Conservation (phyloP, 208 protist genomes). For the Crithidia bombi region DNA sequence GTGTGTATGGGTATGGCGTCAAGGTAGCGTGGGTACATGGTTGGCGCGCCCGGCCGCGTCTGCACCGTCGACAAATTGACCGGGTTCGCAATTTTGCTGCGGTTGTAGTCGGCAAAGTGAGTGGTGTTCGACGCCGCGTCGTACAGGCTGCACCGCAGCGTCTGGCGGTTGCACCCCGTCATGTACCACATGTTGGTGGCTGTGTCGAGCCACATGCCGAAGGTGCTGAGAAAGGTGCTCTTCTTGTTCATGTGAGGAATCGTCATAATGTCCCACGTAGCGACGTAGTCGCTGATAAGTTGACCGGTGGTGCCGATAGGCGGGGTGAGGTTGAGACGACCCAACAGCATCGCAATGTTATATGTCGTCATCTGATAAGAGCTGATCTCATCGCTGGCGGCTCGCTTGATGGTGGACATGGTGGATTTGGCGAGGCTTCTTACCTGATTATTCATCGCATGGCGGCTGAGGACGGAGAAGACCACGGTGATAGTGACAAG, state of each 20-base stretch:
- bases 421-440: not conserved
- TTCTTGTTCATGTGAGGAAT: slow-evolving; percentile 2
- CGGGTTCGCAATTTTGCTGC: not conserved
- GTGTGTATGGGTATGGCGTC: not conserved
- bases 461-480: slow-evolving; percentile 7
- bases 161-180: slow-evolving; percentile 21
- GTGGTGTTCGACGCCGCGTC: slow-evolving; percentile 10
- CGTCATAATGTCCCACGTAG: slow-evolving; percentile 3
- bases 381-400: not conserved
- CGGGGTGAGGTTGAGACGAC: not conserved
- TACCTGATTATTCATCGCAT: slow-evolving; percentile 7
- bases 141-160: slow-evolving; percentile 17
- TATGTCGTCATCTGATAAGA: not conserved
- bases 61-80: not conserved
- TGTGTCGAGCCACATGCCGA: slow-evolving; percentile 13
- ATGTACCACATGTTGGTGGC: slow-evolving; percentile 10
- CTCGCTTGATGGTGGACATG: not conserved
- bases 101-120: not conserved
- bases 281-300: not conserved
- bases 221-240: slow-evolving; percentile 13
- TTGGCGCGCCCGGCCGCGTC: not conserved
- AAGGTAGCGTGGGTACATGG: slow-evolving; percentile 10
- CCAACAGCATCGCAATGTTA: slow-evolving; percentile 2
- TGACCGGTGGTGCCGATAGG: not conserved
- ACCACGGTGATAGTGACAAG: slow-evolving; percentile 22